Evolutionary conservation across 169 alveolate genomes (phyloP).

Genomic region (Eimeria zaria): DNA sequence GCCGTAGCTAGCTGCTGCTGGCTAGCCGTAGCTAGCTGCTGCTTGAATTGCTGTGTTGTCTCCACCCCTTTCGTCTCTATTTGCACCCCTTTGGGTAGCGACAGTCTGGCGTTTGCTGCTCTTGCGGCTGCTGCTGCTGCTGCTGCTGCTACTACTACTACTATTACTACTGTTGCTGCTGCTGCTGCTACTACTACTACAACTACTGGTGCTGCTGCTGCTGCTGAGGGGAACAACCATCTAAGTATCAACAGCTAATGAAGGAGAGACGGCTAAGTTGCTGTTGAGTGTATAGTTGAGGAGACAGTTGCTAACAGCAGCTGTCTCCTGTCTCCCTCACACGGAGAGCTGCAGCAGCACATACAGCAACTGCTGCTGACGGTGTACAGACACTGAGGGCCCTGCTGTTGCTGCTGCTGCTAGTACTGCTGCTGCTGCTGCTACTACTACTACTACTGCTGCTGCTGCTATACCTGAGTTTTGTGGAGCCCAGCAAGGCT

Average conservation of each 20-base stretch:
- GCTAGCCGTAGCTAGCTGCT: conserved; percentile 2
- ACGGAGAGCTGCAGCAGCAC: neutral
- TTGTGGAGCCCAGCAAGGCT: no score
- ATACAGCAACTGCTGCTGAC: neutral
- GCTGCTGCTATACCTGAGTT: neutral
- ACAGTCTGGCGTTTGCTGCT: no score
- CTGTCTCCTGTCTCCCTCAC: no score
- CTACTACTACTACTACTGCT: neutral
- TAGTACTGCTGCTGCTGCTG: conserved; percentile 14
- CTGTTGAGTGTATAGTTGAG: no score
- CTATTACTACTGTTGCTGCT: no score
- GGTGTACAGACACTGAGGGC: neutral
- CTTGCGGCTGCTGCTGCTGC: neutral
- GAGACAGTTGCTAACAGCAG: no score
- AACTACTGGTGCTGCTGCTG: no score
- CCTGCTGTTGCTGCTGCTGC: conserved; percentile 29
- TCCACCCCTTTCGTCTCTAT: neutral
- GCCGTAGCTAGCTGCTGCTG: neutral
- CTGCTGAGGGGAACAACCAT: neutral
- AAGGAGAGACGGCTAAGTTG: neutral
- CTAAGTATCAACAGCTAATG: no score
- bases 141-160: no score
- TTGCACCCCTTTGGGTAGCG: no score
- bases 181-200: no score
- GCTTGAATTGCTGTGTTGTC: neutral